Evolutionary conservation across 2,329 filamentous ascomycete species (phyloP).

Genomic region (Phyllosticta citribraziliensis): DNA sequence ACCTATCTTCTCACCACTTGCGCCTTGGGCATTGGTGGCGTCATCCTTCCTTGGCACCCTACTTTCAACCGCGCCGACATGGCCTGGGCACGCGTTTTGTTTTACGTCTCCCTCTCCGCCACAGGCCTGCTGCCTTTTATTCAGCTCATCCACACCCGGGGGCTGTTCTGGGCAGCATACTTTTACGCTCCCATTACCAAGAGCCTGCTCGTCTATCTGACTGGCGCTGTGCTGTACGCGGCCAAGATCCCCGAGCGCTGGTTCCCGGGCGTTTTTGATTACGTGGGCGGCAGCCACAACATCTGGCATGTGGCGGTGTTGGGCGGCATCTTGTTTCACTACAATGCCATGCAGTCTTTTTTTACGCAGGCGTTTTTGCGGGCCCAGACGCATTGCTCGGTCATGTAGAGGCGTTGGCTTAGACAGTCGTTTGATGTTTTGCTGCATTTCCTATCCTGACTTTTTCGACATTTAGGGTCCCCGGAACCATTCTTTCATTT

Average conservation of each 20-base stretch:
- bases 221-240: constrained; percentile 79
- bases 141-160: constrained; percentile 71
- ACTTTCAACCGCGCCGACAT: constrained; percentile 87
- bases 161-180: constrained; percentile 68
- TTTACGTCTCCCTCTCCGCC: constrained; percentile 77
- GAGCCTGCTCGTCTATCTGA: constrained; percentile 75
- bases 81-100: constrained; percentile 84
- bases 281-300: constrained; percentile 90
- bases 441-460: background rate
- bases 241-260: constrained; percentile 89
- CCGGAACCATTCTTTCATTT: background rate
- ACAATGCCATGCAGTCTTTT: constrained; percentile 90
- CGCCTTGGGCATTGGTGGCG: constrained; percentile 71
- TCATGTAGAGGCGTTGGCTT: background rate
- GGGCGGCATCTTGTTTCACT: constrained; percentile 95
- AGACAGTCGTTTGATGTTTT: background rate
- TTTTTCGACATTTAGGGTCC: background rate
- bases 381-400: constrained; percentile 21
- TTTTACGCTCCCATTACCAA: constrained; percentile 87
- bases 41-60: constrained; percentile 92
- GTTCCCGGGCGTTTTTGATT: constrained; percentile 89
- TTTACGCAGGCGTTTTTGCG: constrained; percentile 51
- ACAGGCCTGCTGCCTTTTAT: constrained; percentile 85
- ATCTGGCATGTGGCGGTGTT: constrained; percentile 94
- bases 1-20: constrained; percentile 77